Evolutionary conservation across 106 monocot species (phyloP).

Genomic region (Dendrobium catenatum): DNA sequence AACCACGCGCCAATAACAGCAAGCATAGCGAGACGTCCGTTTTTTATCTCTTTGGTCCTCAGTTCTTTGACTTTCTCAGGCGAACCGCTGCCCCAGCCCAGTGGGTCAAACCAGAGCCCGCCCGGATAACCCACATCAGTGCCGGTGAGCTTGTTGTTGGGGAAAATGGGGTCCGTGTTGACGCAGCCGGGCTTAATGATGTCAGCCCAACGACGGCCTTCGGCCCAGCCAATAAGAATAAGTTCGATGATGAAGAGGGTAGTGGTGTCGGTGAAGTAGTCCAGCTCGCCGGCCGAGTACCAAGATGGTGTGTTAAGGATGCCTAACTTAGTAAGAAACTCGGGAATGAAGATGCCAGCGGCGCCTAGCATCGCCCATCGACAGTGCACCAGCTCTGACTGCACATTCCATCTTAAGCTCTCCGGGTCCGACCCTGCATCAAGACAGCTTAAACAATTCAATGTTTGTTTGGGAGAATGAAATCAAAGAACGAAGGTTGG

Average conservation of each 20-base stretch:
- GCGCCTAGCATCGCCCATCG: slow-evolving; percentile 99
- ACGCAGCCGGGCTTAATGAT: slow-evolving; percentile 93
- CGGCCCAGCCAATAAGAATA: slow-evolving; percentile 92
- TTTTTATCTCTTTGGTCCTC: slow-evolving; percentile 98
- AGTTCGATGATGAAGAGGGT: slow-evolving; percentile 92
- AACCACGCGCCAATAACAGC: slow-evolving; percentile 99
- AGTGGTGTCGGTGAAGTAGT: slow-evolving; percentile 99
- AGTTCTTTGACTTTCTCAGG: slow-evolving; percentile 92
- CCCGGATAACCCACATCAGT: slow-evolving; percentile 96
- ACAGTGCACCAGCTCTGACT: slow-evolving; percentile 94
- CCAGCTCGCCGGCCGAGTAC: slow-evolving; percentile 81
- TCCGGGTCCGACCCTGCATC: slow-evolving; percentile 86
- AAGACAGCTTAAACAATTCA: neutral
- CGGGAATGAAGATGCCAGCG: slow-evolving; percentile 97
- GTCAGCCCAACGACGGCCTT: slow-evolving; percentile 95
- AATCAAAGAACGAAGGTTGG: too few relatives aligned
- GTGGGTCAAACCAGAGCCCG: slow-evolving; percentile 96
- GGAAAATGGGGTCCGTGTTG: slow-evolving; percentile 96
- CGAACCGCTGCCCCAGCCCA: slow-evolving; percentile 86
- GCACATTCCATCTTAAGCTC: slow-evolving; percentile 86
- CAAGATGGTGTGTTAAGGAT: slow-evolving; percentile 97
- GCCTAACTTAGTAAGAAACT: slow-evolving; percentile 87
- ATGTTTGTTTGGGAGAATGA: too few relatives aligned
- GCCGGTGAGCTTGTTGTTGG: slow-evolving; percentile 97
- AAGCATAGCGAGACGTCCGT: slow-evolving; percentile 91